Percentiles rank a stretch among this genome's conserved stretches.
These are phyloP conservation scores for Cyberlindnera veronae DNA, from an alignment of 805 yeast genomes.

Conservation along the genomic window DNA sequence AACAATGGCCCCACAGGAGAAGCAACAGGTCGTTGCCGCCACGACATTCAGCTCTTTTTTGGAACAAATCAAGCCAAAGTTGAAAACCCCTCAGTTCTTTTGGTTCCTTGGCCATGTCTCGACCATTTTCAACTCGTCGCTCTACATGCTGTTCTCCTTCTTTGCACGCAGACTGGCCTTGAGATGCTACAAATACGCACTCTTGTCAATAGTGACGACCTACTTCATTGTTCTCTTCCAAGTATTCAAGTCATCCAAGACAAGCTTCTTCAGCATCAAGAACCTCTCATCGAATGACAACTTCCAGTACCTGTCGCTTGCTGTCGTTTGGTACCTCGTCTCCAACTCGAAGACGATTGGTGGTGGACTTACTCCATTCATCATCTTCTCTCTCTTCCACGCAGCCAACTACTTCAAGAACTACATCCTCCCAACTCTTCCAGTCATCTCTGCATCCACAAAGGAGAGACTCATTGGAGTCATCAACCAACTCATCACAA, in stretches of 20 bases:
- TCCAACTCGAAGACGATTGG: constrained; percentile 37
- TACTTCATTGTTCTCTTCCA: constrained; percentile 63
- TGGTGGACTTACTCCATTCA: constrained; percentile 56
- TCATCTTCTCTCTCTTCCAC: constrained; percentile 63
- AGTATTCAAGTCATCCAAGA: constrained; percentile 41
- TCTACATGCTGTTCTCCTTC: constrained; percentile 40
- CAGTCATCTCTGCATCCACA: constrained; percentile 27
- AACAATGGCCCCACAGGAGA: constrained; percentile 2
- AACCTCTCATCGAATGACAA: constrained; percentile 49
- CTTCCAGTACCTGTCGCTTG: constrained; percentile 54
- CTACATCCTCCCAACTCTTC: constrained; percentile 49
- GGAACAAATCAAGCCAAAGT: constrained; percentile 19
- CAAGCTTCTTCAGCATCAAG: constrained; percentile 28
- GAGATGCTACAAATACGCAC: constrained; percentile 39
- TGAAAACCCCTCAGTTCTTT: constrained; percentile 56
- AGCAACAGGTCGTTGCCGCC: constrained; percentile 1
- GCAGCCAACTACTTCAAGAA: constrained; percentile 55
- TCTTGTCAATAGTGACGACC: constrained; percentile 53
- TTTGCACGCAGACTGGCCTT: constrained; percentile 33
- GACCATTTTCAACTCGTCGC: constrained; percentile 40
- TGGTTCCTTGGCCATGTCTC: constrained; percentile 66
- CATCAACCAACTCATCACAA: constrained; percentile 33
- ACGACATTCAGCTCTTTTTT: constrained; percentile 17
- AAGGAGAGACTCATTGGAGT: constrained; percentile 29
- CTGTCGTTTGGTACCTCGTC: constrained; percentile 41